phyloP scores from a whole-genome alignment of 805 yeast genomes.

The Tetrapisispora namnaoensis region DNA sequence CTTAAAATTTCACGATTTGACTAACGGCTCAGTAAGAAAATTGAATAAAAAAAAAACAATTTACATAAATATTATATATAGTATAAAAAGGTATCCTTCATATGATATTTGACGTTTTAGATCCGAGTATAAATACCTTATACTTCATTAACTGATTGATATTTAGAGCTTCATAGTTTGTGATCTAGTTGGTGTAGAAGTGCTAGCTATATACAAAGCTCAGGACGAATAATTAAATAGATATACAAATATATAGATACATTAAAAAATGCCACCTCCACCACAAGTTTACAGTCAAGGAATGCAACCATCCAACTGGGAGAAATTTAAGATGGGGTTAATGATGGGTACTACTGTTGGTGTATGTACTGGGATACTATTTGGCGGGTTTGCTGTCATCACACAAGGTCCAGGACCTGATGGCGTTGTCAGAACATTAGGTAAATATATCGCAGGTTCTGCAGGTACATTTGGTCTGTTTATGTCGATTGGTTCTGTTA shows the following conservation, averaged over 20 bases:
- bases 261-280: slow-evolving; percentile 47
- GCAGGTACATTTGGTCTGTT: slow-evolving; percentile 95
- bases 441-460: slow-evolving; percentile 92
- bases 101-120: too few species aligned
- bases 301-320: slow-evolving; percentile 78
- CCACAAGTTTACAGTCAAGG: slow-evolving; percentile 48
- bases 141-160: too few species aligned
- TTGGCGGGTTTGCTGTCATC: slow-evolving; percentile 85
- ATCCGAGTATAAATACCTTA: too few species aligned
- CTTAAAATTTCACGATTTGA: too few species aligned
- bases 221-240: not conserved
- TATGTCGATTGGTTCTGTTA: slow-evolving; percentile 92
- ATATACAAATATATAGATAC: too few species aligned
- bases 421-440: slow-evolving; percentile 92
- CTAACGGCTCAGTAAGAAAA: too few species aligned
- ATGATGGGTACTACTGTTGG: slow-evolving; percentile 85
- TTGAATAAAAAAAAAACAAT: too few species aligned
- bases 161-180: too few species aligned
- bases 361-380: slow-evolving; percentile 86
- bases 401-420: slow-evolving; percentile 97
- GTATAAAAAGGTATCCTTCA: too few species aligned
- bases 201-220: slow-evolving; percentile 6
- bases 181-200: too few species aligned
- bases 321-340: slow-evolving; percentile 97
- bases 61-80: too few species aligned